Evolutionary conservation across 371 early-diverging fungal genomes (phyloP).

Genomic region (Apophysomyces trapeziformis): DNA sequence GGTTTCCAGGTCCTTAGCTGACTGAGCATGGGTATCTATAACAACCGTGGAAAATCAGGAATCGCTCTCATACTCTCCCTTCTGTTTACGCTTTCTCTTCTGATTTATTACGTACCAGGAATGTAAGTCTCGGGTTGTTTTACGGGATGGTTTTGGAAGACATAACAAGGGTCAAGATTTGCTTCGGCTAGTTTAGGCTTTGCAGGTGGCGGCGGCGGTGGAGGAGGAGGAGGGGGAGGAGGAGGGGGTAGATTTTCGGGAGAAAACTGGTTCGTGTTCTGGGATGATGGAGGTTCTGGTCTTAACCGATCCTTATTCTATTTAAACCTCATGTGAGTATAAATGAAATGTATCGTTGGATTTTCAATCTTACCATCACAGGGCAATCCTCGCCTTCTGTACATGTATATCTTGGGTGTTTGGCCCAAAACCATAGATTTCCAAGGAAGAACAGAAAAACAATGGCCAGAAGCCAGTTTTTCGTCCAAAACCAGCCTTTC

Average conservation of each 20-base stretch:
- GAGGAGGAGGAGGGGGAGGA: constrained; percentile 19
- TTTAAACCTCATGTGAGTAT: background rate
- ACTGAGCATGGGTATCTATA: constrained; percentile 28
- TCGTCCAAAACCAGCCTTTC: constrained; percentile 20
- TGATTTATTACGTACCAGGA: constrained; percentile 14
- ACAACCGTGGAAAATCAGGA: constrained; percentile 1
- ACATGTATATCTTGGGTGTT: constrained; percentile 19
- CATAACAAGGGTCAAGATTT: constrained; percentile 10
- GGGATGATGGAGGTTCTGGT: constrained; percentile 17
- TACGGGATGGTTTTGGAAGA: constrained; percentile 13
- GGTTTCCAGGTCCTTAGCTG: constrained; percentile 28
- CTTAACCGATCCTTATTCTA: background rate
- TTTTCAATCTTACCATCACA: background rate
- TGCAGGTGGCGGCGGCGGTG: constrained; percentile 18
- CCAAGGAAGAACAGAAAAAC: constrained; percentile 18
- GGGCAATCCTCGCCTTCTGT: constrained; percentile 10
- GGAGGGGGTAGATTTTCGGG: background rate
- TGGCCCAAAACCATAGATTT: constrained; percentile 21
- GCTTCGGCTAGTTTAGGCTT: constrained; percentile 20
- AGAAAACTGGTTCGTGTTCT: constrained; percentile 1
- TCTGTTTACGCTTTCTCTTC: background rate
- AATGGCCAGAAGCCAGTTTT: constrained; percentile 19
- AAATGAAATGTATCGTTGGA: background rate
- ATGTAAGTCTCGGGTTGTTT: constrained; percentile 16
- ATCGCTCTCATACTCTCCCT: background rate